Evolutionary conservation across 2,329 filamentous ascomycete genomes (phyloP), one percentile per base, ranked within the genome.

Genomic region (Colletotrichum agaves): DNA sequence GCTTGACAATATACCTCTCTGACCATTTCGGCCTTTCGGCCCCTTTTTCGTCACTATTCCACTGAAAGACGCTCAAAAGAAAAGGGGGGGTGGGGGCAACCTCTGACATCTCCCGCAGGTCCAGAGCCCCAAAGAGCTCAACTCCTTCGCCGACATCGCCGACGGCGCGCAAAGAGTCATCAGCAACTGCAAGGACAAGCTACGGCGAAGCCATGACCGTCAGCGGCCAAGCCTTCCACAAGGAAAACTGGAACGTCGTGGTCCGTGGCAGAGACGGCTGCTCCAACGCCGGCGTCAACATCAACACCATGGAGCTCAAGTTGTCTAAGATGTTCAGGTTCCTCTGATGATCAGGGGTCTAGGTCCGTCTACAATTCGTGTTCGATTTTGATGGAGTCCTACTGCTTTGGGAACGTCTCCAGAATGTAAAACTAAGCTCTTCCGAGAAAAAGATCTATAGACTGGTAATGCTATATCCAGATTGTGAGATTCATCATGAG

Each of bases 201-300:
- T 44, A 57, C 44, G 63, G 50, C 1, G 50, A 35, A 7, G 59
- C 21, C 15, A 67, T 57, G 59, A 57, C 59, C 3, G 59, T 67
- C 19, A 67, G 63, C 15, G 63, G 63, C 1, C 63, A 67, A 23
- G 59, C 63, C 1, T 67, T 63, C 44, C 63, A 67, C 15, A 37
- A 41, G 35, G 59, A 67, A 3, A 31, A 31, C 8, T 67, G 63
- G 63, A 67, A 63, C 8, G 63, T 57, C 1, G 37, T 63, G 17
- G 52, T 67, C 12, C 43, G 63, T 1, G 63, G 63, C 5, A 59
- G 63, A 1, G 59, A 67, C 1, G 39, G 57, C 19, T 67, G 63
- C 19, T 19, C 21, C 10, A 43, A 67, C 10, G 17, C 63, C 4
- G 63, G 50, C 2, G 27, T 57, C 17, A 46, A 39, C 4, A 37